Conservation (phyloP, 345 rosid species). For the Trapa incisa region DNA sequence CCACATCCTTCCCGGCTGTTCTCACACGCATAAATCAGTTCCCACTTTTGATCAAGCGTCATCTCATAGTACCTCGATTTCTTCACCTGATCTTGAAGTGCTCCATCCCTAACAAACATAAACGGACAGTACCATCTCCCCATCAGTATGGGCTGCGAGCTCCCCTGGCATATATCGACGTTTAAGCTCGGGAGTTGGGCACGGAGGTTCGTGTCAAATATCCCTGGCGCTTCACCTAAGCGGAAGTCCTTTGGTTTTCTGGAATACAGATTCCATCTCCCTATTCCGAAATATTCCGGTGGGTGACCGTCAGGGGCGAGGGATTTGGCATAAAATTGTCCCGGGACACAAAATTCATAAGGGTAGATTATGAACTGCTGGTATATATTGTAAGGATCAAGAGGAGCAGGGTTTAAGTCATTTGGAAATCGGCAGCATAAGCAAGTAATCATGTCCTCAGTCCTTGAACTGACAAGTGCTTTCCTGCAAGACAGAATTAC, state of each 20-base stretch:
- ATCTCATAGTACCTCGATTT: conserved; percentile 37
- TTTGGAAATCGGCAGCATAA: conserved; percentile 16
- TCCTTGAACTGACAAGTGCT: conserved; percentile 31
- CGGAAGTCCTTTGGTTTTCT: conserved; percentile 16
- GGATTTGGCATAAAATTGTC: conserved; percentile 28
- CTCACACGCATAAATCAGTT: conserved; percentile 28
- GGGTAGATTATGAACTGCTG: conserved; percentile 24
- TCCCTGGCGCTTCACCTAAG: conserved; percentile 42
- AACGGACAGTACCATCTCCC: conserved; percentile 72
- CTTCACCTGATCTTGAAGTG: conserved; percentile 25
- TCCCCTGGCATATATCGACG: conserved; percentile 6
- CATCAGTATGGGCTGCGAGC: conserved; percentile 14
- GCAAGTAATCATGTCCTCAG: conserved; percentile 23
- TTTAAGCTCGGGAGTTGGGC: conserved; percentile 30
- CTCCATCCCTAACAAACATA: conserved; percentile 38
- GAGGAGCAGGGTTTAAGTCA: conserved; percentile 19
- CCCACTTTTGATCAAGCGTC: conserved; percentile 54
- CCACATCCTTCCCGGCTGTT: conserved; percentile 3
- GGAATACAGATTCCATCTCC: conserved; percentile 28
- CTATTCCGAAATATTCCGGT: conserved; percentile 33
- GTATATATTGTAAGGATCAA: conserved; percentile 18
- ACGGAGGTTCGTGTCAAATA: conserved; percentile 20
- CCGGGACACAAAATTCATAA: background rate
- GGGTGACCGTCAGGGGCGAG: conserved; percentile 34
- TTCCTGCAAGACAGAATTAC: conserved; percentile 15